These are phyloP conservation scores for Zygoascus ofunaensis DNA, from an alignment of 805 yeast species.

Conservation along the genomic window DNA sequence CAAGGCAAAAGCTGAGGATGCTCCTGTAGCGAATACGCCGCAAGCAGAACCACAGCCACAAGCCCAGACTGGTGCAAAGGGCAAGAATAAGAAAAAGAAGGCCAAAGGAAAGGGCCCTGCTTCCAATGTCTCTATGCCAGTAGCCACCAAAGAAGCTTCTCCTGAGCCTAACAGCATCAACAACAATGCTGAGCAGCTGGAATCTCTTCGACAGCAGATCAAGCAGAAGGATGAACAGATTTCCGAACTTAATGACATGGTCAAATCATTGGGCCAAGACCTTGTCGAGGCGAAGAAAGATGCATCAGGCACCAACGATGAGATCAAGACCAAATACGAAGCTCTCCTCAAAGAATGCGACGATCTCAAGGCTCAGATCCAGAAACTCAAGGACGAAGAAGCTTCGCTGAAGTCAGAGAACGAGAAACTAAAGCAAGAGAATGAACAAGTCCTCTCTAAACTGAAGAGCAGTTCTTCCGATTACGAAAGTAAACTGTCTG, in stretches of 20 bases:
- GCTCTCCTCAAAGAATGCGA: background rate
- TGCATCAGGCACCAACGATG: constrained; percentile 6
- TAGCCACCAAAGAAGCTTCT: background rate
- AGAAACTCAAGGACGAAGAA: background rate
- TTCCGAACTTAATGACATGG: constrained; percentile 63
- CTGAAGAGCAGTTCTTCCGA: constrained; percentile 4
- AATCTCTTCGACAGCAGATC: constrained; percentile 1
- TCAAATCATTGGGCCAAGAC: constrained; percentile 58
- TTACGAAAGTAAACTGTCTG: constrained; percentile 1
- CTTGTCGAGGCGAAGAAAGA: constrained; percentile 6
- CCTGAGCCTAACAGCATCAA: background rate
- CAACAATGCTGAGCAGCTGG: background rate
- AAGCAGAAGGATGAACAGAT: constrained; percentile 42
- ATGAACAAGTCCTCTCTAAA: background rate
- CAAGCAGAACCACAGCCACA: constrained; percentile 2
- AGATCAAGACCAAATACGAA: constrained; percentile 5
- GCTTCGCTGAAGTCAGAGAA: background rate
- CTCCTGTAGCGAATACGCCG: background rate
- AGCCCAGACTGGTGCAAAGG: constrained; percentile 2
- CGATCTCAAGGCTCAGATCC: background rate
- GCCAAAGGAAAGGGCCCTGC: constrained; percentile 12
- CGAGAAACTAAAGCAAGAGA: background rate
- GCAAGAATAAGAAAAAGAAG: constrained; percentile 25
- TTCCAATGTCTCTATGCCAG: constrained; percentile 1
- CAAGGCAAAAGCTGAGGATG: background rate